A percentile compares a stretch with the other conserved stretches of the same genome.
These are phyloP conservation scores for Lipomyces orientalis DNA, from an alignment of 805 yeast species.

Conservation along the genomic window DNA sequence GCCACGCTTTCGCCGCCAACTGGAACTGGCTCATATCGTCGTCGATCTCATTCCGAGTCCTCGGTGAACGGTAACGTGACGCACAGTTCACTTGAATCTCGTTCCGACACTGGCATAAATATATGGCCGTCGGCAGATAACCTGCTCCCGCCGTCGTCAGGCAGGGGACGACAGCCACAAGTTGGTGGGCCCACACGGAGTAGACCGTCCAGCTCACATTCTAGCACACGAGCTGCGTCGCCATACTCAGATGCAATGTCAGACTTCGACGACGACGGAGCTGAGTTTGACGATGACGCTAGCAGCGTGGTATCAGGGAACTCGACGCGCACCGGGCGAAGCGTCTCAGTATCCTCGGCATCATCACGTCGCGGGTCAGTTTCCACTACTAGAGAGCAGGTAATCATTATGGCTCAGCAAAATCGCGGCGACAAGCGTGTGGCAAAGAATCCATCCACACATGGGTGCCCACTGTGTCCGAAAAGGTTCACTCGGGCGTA, in stretches of 20 bases:
- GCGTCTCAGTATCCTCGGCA: conserved; percentile 11
- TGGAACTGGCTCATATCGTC: conserved; percentile 2
- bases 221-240: conserved; percentile 15
- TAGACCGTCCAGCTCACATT: conserved; percentile 8
- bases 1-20: conserved; percentile 19
- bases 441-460: conserved; percentile 75
- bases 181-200: conserved; percentile 8
- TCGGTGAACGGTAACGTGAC: conserved; percentile 10
- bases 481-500: conserved; percentile 91
- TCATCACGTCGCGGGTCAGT: conserved; percentile 6
- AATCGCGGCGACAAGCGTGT: conserved; percentile 58
- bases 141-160: conserved; percentile 7
- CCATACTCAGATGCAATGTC: conserved; percentile 19
- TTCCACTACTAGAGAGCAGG: conserved; percentile 54
- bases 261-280: conserved; percentile 27
- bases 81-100: not conserved
- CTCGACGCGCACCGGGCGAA: conserved; percentile 8
- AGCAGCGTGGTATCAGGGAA: conserved; percentile 24
- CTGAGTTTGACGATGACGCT: conserved; percentile 24
- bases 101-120: not conserved
- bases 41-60: conserved; percentile 34
- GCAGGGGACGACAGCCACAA: not conserved
- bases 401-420: conserved; percentile 70
- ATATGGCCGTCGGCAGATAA: not conserved
- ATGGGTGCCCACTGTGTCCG: conserved; percentile 80